Evolutionary conservation across 371 early-diverging fungal species (phyloP).

Genomic region (Conidiobolus incongruus): DNA sequence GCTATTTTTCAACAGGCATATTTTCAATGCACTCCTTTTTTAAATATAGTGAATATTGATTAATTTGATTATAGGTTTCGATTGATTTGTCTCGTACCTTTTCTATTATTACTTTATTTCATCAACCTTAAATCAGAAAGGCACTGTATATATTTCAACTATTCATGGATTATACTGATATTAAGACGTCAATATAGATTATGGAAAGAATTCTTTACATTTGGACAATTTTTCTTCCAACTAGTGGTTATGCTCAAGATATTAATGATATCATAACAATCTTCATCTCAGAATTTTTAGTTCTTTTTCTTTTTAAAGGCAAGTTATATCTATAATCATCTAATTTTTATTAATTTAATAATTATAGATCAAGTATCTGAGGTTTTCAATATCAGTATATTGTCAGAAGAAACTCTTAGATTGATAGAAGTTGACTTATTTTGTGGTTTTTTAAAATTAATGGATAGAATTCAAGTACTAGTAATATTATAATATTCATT

Average conservation of each 20-base stretch:
- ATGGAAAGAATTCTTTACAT: constrained; percentile 82
- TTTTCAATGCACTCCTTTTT: not conserved
- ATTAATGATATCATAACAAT: constrained; percentile 96
- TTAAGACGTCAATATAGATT: constrained; percentile 18
- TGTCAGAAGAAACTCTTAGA: constrained; percentile 28
- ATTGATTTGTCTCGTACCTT: constrained; percentile 90
- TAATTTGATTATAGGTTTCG: constrained; percentile 45
- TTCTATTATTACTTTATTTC: constrained; percentile 63
- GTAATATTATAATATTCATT: not conserved
- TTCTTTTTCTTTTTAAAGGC: constrained; percentile 22
- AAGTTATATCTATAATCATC: constrained; percentile 6
- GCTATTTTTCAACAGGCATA: constrained; percentile 69
- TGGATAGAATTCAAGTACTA: constrained; percentile 80
- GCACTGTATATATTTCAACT: constrained; percentile 13
- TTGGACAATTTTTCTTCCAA: constrained; percentile 94
- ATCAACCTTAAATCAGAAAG: constrained; percentile 52
- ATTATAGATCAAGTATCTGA: constrained; percentile 36
- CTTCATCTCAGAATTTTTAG: constrained; percentile 77
- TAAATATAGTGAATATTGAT: constrained; percentile 1
- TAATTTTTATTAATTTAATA: not conserved
- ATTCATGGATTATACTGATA: not conserved
- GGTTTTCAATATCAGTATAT: constrained; percentile 22
- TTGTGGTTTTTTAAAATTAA: constrained; percentile 83
- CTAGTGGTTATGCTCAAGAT: constrained; percentile 97
- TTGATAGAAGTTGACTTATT: constrained; percentile 85